These are phyloP conservation scores for Saccharomycopsis amapae DNA, from an alignment of 805 yeast genomes.

Conservation along the genomic window DNA sequence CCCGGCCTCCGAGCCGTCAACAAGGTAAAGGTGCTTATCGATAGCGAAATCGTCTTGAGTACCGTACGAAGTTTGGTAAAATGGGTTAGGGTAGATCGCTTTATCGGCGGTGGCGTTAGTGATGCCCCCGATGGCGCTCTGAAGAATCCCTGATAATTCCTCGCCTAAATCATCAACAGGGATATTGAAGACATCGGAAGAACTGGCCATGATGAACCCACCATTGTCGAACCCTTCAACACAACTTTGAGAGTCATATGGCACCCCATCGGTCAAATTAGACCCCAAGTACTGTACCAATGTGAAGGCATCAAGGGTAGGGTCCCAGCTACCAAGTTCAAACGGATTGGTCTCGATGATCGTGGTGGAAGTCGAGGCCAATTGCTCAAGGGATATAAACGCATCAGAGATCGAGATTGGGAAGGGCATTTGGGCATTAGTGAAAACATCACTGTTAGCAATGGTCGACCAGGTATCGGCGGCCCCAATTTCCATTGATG, in stretches of 20 bases:
- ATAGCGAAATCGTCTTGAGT: constrained; percentile 32
- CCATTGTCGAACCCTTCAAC: constrained; percentile 69
- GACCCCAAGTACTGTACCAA: constrained; percentile 69
- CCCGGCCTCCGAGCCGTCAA: constrained; percentile 66
- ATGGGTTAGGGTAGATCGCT: constrained; percentile 69
- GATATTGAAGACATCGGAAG: constrained; percentile 72
- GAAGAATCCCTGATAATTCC: constrained; percentile 33
- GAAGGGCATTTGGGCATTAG: constrained; percentile 59
- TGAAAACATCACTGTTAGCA: constrained; percentile 52
- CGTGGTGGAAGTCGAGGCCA: constrained; percentile 39
- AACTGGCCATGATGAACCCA: constrained; percentile 76
- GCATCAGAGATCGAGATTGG: constrained; percentile 63
- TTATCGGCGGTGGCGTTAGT: constrained; percentile 75
- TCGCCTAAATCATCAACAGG: constrained; percentile 22
- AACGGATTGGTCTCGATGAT: constrained; percentile 55
- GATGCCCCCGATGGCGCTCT: constrained; percentile 42
- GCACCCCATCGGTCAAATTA: constrained; percentile 49
- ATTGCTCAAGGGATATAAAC: constrained; percentile 39
- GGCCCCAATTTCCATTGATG: constrained; percentile 40
- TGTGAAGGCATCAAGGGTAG: constrained; percentile 55
- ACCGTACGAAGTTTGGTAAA: constrained; percentile 38
- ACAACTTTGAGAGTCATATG: constrained; percentile 42
- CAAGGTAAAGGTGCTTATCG: constrained; percentile 41
- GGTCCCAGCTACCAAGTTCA: constrained; percentile 87
- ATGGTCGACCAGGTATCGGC: constrained; percentile 55